Evolutionary conservation across 371 early-diverging fungal species (phyloP), one percentile per base, ranked within the genome.

Genomic region (Fennellomyces sp.): DNA sequence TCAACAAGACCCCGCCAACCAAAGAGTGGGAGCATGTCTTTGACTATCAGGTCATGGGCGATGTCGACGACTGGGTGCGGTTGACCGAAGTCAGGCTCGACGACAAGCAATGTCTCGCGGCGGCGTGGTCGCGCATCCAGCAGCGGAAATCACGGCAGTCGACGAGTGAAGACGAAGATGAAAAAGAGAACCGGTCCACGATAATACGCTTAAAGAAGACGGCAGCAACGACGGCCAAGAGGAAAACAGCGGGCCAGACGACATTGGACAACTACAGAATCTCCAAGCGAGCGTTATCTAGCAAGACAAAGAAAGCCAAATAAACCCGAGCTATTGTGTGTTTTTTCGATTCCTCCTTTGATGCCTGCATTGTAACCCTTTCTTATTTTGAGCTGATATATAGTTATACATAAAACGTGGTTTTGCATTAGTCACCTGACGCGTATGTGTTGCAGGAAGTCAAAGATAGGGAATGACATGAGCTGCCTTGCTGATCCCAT

Each of bases 1-100:
- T 90, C 4, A 90, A 90, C 66, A 70, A 76, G 33, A 86, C 88
- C 25, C 75, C 82, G 1, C 79, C 83, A 2, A 75, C 84, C 1
- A 89, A 87, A 58, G 87, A 88, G 67, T 96, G 96, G 97, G 92
- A 90, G 10, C 83, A 77, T 6, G 76, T 95, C 2, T 90, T 97
- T 76, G 97, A 97, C 67, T 94, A 92, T 68, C 89, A 91, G 66
- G 75, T 97, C 19, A 61, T 92, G 29, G 94, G 94, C 38, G 85
- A 88, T 45, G 83, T 90, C 3, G 96, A 97, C 58, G 81, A 75
- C 21, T 87, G 88, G 88, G 87, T 84, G 1, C 2, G 27, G 0
- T 52, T 60, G 41, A 63, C 56, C 21, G 57, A 63, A 41, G 23
- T 19, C 19, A 63, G 51, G 36, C 13, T 63, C 26, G 17, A 50